Evolutionary conservation across 1,139 yeast species (phyloP), one percentile per base, ranked within the genome.

Genomic region (Diutina siamensis): DNA sequence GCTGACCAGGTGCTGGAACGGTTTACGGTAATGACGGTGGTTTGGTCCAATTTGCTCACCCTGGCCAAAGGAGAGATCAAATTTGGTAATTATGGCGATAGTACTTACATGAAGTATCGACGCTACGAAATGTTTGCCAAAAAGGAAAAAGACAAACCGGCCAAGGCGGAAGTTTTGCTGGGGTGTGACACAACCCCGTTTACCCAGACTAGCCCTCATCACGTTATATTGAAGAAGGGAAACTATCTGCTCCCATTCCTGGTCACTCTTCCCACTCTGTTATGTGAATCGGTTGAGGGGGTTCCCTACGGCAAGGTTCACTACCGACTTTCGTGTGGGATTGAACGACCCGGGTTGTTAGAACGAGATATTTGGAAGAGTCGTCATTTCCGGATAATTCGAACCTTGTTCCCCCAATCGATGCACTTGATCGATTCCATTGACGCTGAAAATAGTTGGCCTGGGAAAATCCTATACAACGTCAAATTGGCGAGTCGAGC

Each of bases 211-310:
- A 13, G 2, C 15, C 32, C 32, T 12, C n/a, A 25, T 10, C 42
- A 38, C n/a, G 78, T 72, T 53, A 59, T 71, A 13, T 62, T 82
- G 28, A 81, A 81, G 0, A 68, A 71, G 48, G 89, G 89, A 0
- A 80, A 80, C 55, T 82, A 82, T 55, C 77, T 75, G 50, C 58
- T 83, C 35, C 89, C 89, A 0, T 83, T 82, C 57, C 62, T 60
- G 35, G 66, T 74, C 4, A 61, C 63, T 17, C 58, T 83, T 12
- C 88, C 89, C 0, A 72, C 80, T 2, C 75, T 75, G 32, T n/a
- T 38, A 15, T 27, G 31, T 27, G 42, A 38, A 12, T 12, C 21
- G 0, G 72, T 82, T 0, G 89, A 82, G 58, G 86, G 87, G 0
- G 60, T 81, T 45, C 48, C 51, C 46, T 44, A 54, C 40, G 85